Base-by-base conservation (phyloP, 2,329 filamentous ascomycete genomes). In the Botrytis paeoniae region DNA sequence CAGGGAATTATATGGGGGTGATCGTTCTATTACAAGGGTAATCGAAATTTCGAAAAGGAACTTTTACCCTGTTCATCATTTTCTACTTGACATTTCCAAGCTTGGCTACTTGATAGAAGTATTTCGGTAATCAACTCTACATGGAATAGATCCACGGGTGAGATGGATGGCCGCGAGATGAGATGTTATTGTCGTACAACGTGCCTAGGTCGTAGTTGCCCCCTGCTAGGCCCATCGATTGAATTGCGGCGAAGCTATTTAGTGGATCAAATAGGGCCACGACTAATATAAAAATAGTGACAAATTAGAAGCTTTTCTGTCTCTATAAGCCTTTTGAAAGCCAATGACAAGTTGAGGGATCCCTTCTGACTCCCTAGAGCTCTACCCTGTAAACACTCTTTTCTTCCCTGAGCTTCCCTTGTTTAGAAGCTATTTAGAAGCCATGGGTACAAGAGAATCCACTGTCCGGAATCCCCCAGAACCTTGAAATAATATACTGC, bases 381-480 rank as follows among this genome's bases (percentile, higher is more conserved):
- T 62, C 68, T 37, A 37, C 68, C 59, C 32, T 62, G 68, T 25
- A 62, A 63, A 51, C 48, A 41, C 48, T 68, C 1, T 68, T 54
- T 39, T 54, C 64, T 54, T 68, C 45, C 39, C n/a, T 64, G 61
- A 43, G 60, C 60, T 63, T 29, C 61, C 62, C 63, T 51, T 66
- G 45, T 20, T 51, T 37, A 20, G 45, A 66, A 66, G 63, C 63
- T 39, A 66, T 37, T 39, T 66, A 18, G 63, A 51, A 66, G 54
- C 54, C 32, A 61, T 39, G 41, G 66, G 39, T 70, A 63, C 54
- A 18, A 70, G 57, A 39, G 32, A n/a, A 51, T 70, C 69, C 69
- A 70, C 69, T 39, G 69, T 51, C 69, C 57, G 69, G 54, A 62
- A 70, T 70, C n/a, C 69, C 69, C 69, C 59, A 70, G 69, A 70